Evolutionary conservation across 768 basidiomycete species (phyloP).

Genomic region (Artomyces pyxidatus): DNA sequence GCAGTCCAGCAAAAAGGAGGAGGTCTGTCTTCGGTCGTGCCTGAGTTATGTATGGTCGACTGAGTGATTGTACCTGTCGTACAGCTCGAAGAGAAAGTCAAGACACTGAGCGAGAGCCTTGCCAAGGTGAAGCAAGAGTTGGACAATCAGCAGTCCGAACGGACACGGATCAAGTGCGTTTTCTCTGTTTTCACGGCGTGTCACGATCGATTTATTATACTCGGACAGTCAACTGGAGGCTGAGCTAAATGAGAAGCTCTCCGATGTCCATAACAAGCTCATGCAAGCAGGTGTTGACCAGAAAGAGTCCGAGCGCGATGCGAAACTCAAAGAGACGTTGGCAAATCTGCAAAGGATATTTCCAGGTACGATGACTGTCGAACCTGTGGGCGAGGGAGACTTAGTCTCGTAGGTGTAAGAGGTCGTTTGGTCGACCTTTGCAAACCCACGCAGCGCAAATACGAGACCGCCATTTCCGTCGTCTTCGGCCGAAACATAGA

Average conservation of each 20-base stretch:
- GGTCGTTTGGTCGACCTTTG: constrained; percentile 92
- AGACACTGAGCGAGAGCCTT: constrained; percentile 52
- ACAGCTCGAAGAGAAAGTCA: constrained; percentile 56
- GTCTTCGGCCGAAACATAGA: constrained; percentile 93
- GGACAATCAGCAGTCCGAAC: constrained; percentile 80
- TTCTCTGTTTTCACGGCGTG: not conserved
- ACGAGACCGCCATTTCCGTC: constrained; percentile 85
- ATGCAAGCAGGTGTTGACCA: constrained; percentile 86
- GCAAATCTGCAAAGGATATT: constrained; percentile 81
- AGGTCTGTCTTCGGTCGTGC: constrained; percentile 31
- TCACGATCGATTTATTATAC: not conserved
- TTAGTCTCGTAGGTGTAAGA: constrained; percentile 64
- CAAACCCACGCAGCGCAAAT: constrained; percentile 88
- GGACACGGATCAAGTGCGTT: constrained; percentile 66
- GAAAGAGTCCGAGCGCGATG: constrained; percentile 80
- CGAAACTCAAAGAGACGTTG: constrained; percentile 78
- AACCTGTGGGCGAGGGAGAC: too few relatives aligned
- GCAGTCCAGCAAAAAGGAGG: constrained; percentile 44
- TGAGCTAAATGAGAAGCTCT: constrained; percentile 88
- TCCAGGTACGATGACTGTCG: constrained; percentile 74
- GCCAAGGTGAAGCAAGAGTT: constrained; percentile 63
- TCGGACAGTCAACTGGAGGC: constrained; percentile 71
- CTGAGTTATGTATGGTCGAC: not conserved
- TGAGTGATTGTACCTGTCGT: not conserved
- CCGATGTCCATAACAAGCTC: constrained; percentile 73